Percentiles rank a stretch among this genome's conserved stretches.
Evolutionary conservation across 75 land plant species (phyloP).

Genomic region (Cupressus sempervirens): DNA sequence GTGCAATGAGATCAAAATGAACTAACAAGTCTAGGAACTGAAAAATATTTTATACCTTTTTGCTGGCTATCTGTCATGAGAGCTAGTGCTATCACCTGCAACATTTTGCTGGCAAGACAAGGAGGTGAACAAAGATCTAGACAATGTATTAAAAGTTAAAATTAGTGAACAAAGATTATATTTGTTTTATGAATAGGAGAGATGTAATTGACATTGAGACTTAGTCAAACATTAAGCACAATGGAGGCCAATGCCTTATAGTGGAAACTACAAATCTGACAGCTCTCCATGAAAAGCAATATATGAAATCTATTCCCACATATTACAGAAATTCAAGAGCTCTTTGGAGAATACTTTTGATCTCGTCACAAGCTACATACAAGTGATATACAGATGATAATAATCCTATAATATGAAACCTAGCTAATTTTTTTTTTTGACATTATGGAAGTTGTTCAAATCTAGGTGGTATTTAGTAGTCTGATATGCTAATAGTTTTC

Average conservation of each 20-base stretch:
- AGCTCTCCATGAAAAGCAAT: not conserved
- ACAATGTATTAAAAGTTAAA: no score
- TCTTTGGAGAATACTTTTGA: no score
- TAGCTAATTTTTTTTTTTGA: not conserved
- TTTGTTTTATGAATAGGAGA: not conserved
- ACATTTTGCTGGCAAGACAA: no score
- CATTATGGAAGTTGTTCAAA: not conserved
- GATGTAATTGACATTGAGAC: not conserved
- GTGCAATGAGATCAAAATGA: no score
- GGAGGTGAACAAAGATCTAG: no score
- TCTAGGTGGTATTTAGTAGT: not conserved
- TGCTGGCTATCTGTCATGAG: no score
- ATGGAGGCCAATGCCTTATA: no score
- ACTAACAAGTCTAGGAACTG: no score
- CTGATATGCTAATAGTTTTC: not conserved
- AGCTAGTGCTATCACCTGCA: no score
- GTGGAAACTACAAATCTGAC: not conserved
- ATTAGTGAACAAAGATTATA: not conserved
- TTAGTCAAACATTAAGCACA: not conserved
- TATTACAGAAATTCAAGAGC: not conserved
- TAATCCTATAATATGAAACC: not conserved
- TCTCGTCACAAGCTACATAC: not conserved
- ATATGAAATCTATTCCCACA: not conserved
- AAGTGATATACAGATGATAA: not conserved
- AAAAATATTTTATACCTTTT: no score